Base-by-base conservation (phyloP, 257 asterid species). In the Lithospermum erythrorhizon region DNA sequence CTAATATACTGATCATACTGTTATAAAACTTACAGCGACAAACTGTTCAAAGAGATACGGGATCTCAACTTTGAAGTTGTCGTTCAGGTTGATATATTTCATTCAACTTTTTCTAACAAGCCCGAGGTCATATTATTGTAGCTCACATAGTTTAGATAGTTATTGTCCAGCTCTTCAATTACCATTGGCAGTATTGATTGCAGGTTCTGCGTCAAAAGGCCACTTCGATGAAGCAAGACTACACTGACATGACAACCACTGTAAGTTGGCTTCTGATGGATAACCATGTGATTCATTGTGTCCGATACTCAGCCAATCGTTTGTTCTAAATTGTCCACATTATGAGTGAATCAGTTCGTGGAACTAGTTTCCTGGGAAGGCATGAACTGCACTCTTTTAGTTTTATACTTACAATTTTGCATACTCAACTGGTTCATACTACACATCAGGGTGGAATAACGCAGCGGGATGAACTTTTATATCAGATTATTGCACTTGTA, bases 151-250 rank as follows among this genome's bases (percentile, higher is more conserved):
- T 58, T 37, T 48, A 16, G 53, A 24, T 62, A 62, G 61, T 66
- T 70, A 37, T 61, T 23, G 68, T 61, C 62, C 70, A 62, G 63
- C 70, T 65, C 68, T 72, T 82, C 82, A 72, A 76, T 76, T 73
- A 66, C 71, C 68, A 62, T 64, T 61, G 65, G 76, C 78, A 73
- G 78, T 65, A 65, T 71, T 62, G 49, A 59, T 88, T 82, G 83
- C 94, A 93, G 98, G 95, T 89, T 79, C 89, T 93, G 73, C 98
- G 98, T 72, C 90, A 86, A 69, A 93, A 89, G 72, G 98, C 98
- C 17, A 89, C 96, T 66, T 79, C 98, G 62, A 93, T 93, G 98
- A 89, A 93, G 77, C 95, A 93, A 68, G 97, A 93, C 72, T 93
- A 93, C 79, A 69, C 94, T 57, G 98, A 86, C 11, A 93, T 93